Base-by-base conservation (phyloP, 1,139 yeast species). In the Pichia sp. region DNA sequence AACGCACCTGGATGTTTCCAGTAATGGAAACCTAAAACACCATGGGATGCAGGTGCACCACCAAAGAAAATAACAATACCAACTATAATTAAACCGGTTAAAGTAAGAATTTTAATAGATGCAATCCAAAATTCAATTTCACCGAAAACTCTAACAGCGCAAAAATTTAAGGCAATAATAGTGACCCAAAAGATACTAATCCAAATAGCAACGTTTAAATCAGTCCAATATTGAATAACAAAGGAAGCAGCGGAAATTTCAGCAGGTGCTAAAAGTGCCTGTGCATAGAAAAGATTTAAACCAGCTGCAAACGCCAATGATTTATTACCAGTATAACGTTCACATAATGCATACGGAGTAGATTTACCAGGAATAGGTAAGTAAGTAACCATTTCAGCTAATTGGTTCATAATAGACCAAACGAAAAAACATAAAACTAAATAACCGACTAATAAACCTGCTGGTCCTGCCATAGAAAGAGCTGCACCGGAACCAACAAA, bases 401-500 rank as follows among this genome's bases (percentile, higher is more conserved):
- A 61, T 59, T 68, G 67, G 52, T 75, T 76, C 77, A 77, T 76
- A 38, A 79, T 73, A 33, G 69, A 64, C 65, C 70, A 79, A 37
- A 78, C 72, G 42, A 77, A 70, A 23, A 69, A 53, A 21, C 79
- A 68, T 30, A 59, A 40, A 15, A 59, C 49, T 22, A 60, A 50
- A 55, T 76, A 80, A 8, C 80, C 81, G 39, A 76, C 69, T 19
- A 81, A 56, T 42, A 80, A 66, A 38, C 80, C 81, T 3, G 78
- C 85, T 3, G 88, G 86, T 10, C 89, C 88, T 35, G 82, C 81
- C 25, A 64, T 62, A 27, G 63, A 55, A 37, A 80, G 42, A 21
- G 78, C 72, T 35, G 69, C 62, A 36, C 88, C 88, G 31, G 79
- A 67, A 43, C 88, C 87, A 46, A 82, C 76, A 50, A 80, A 78